Conservation (phyloP, 164 flowering plant species). For the Macadamia integrifolia region DNA sequence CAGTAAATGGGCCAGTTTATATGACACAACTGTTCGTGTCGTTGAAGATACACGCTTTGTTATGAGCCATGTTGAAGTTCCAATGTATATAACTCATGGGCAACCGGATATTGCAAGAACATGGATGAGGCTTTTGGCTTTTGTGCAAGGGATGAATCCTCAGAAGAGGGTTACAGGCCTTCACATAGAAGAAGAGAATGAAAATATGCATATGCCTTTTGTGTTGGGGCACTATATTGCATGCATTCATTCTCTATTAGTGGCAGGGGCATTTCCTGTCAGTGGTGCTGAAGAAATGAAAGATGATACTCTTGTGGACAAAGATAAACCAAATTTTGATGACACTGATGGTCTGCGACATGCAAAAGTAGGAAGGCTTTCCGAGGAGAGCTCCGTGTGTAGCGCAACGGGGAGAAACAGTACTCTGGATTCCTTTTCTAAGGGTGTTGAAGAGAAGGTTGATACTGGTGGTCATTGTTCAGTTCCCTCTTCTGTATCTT, state of each 20-base stretch:
- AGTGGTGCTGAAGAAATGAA: conserved; percentile 16
- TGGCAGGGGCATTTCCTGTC: conserved; percentile 59
- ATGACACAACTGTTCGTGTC: conserved; percentile 57
- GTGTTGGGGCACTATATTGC: conserved; percentile 52
- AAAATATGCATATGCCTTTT: conserved; percentile 54
- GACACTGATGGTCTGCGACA: conserved; percentile 49
- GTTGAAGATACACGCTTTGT: conserved; percentile 79
- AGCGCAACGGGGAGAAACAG: conserved; percentile 39
- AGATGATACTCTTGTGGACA: conserved; percentile 10
- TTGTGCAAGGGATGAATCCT: conserved; percentile 88
- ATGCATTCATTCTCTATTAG: conserved; percentile 58
- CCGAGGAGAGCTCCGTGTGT: conserved; percentile 65
- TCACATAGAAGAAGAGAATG: conserved; percentile 81
- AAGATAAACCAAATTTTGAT: conserved; percentile 27
- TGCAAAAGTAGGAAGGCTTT: conserved; percentile 69
- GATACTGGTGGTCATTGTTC: conserved; percentile 14
- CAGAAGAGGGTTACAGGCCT: conserved; percentile 74
- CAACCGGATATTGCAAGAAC: conserved; percentile 47
- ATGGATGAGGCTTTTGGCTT: conserved; percentile 71
- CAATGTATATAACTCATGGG: conserved; percentile 45
- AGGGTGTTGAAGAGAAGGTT: conserved; percentile 22
- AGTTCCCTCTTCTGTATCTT: conserved; percentile 41
- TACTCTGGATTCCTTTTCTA: conserved; percentile 19
- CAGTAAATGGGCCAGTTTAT: conserved; percentile 46
- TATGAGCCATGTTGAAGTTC: conserved; percentile 67